Evolutionary conservation across 2,329 filamentous ascomycete genomes (phyloP).

Genomic region (Plectosphaerella cucumerina): DNA sequence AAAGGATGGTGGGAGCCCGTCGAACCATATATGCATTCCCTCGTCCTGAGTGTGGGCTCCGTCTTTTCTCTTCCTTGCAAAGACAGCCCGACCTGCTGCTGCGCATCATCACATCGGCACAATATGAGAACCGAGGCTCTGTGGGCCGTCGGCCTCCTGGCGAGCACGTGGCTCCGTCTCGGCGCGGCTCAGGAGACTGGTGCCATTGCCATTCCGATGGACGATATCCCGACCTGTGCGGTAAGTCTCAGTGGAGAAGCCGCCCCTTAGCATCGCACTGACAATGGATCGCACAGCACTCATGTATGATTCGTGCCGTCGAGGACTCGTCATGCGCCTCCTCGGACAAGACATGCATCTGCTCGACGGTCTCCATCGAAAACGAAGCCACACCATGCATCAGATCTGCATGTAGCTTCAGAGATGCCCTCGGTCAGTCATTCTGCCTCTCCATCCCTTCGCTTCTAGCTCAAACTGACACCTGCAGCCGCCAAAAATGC

Average conservation of each 20-base stretch:
- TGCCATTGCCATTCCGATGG: neutral
- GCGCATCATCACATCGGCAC: neutral
- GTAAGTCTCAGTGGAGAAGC: neutral
- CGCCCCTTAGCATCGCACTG: neutral
- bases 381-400: neutral
- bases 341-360: neutral
- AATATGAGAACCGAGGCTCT: neutral
- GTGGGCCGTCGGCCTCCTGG: neutral
- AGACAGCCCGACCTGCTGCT: neutral
- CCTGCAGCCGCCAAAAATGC: slow-evolving; percentile 8
- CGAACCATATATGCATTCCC: neutral
- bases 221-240: neutral
- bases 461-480: neutral
- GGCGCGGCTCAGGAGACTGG: neutral
- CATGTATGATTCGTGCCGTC: neutral
- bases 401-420: neutral
- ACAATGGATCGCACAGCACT: neutral
- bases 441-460: neutral
- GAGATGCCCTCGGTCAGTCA: neutral
- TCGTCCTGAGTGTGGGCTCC: neutral
- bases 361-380: neutral
- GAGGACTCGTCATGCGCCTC: neutral
- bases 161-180: neutral
- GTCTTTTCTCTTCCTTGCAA: neutral
- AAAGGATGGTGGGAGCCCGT: neutral